Conservation (phyloP, 257 asterid genomes). For the Thymus quinquecostatus region DNA sequence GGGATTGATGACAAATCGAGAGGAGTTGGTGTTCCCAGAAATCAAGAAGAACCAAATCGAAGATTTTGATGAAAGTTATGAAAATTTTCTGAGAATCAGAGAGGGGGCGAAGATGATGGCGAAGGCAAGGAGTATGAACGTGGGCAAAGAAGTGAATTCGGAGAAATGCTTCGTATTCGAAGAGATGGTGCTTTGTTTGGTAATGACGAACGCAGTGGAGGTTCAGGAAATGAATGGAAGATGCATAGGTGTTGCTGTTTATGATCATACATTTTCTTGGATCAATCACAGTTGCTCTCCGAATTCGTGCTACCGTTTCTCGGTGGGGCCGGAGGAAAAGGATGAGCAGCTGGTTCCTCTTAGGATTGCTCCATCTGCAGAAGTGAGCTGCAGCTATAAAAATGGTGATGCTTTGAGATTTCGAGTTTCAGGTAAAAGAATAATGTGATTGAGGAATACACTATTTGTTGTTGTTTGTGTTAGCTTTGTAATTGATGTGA, state of each 20-base stretch:
- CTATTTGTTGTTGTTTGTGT: too few species aligned
- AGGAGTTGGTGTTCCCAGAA: constrained; percentile 29
- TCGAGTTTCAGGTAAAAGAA: constrained; percentile 22
- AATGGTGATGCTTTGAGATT: constrained; percentile 1
- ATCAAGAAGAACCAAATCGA: neutral
- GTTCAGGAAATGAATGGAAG: constrained; percentile 57
- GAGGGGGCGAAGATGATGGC: constrained; percentile 54
- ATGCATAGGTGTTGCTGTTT: constrained; percentile 67
- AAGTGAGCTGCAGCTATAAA: constrained; percentile 18
- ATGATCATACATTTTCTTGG: constrained; percentile 71
- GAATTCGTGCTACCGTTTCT: constrained; percentile 65
- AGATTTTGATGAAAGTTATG: constrained; percentile 1
- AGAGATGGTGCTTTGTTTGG: constrained; percentile 71
- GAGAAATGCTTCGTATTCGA: constrained; percentile 29
- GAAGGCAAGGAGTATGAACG: constrained; percentile 39
- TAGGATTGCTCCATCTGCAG: constrained; percentile 45
- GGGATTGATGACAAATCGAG: constrained; percentile 75
- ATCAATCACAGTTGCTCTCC: constrained; percentile 91
- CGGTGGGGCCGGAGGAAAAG: constrained; percentile 3
- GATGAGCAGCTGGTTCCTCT: constrained; percentile 12
- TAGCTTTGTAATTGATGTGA: neutral
- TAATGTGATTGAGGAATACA: neutral
- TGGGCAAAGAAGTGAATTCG: constrained; percentile 12
- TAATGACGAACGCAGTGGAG: constrained; percentile 74
- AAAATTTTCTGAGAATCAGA: constrained; percentile 37